Evolutionary conservation across 768 basidiomycete genomes (phyloP).

Genomic region (Dacryopinax spathularia): DNA sequence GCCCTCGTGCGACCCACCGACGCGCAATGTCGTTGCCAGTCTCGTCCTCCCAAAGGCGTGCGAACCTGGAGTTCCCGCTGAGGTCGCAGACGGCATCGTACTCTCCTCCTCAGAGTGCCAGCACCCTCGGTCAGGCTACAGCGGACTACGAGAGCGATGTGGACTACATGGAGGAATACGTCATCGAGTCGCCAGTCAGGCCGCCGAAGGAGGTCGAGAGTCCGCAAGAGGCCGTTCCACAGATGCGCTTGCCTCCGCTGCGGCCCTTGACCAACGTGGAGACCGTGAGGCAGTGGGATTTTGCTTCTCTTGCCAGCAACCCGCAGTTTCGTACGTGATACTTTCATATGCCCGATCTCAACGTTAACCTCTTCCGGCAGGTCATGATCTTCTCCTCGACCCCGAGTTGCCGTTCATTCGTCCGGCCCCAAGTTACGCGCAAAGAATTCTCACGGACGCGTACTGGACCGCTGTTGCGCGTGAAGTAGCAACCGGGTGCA

Average conservation of each 20-base stretch:
- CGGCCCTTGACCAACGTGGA: constrained; percentile 1
- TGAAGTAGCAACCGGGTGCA: constrained; percentile 71
- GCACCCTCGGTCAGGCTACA: not conserved
- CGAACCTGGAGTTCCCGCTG: not conserved
- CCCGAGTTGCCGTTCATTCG: constrained; percentile 60
- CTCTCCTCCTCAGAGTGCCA: not conserved
- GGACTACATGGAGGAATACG: constrained; percentile 1
- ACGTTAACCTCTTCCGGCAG: constrained; percentile 25
- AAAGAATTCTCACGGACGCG: constrained; percentile 53
- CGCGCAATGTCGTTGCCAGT: not conserved
- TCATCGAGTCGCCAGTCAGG: not conserved
- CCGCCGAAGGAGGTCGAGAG: not conserved
- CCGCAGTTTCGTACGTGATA: not conserved
- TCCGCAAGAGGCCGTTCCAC: not conserved
- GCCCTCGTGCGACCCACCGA: not conserved
- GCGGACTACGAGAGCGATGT: constrained; percentile 2
- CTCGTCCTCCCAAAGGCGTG: not conserved
- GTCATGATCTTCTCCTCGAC: constrained; percentile 83
- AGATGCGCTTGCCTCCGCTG: not conserved
- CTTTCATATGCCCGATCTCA: not conserved
- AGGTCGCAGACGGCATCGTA: not conserved
- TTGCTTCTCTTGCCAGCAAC: not conserved
- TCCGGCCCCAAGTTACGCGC: constrained; percentile 58
- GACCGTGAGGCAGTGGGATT: not conserved
- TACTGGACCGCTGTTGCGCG: constrained; percentile 74